Base-by-base conservation (phyloP, 768 basidiomycete species). In the Naematelia aurantialba region DNA sequence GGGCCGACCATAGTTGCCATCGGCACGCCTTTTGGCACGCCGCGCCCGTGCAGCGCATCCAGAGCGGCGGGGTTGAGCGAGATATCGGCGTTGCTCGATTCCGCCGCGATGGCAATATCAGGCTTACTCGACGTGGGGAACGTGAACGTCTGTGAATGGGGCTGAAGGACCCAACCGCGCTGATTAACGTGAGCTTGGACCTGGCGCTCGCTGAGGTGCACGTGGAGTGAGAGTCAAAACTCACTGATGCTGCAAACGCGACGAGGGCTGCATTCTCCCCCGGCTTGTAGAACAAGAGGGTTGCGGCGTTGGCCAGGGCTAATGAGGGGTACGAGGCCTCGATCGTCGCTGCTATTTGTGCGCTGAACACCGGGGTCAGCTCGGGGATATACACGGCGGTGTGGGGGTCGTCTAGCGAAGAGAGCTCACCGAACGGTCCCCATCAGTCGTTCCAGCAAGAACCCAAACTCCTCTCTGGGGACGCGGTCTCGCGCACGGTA, bases 291-390 rank as follows among this genome's bases (percentile, higher is more conserved):
- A 97, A 99, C 54, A 99, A 79, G 49, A 99, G 81, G 0, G 89
- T 89, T 1, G 87, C 85, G 1, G 93, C 94, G 65, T 96, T 92
- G 66, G 88, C 86, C 53, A 97, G 74, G 0, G 93, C 92, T 39
- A 99, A 80, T 60, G 87, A 91, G 64, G 89, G 86, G 63, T 99
- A 99, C 3, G 94, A 93, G 17, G 87, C 82, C 77, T 97, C 92
- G 76, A 96, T 90, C 69, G 93, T 97, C 68, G 89, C 89, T 13
- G 94, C 94, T 67, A 99, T 99, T 80, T 99, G 94, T 70, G 89
- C 91, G 68, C 94, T 97, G 48, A 14, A 8, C 8, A 39, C 8
- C 8, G 8, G 17, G 34, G 17, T 8, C 17, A 39, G 17, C 8
- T 39, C 34, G 34, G 8, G 8, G 34, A 39, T 13, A 13, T 13